These are phyloP conservation scores for Aspergillus udagawae DNA, from an alignment of 2,329 filamentous ascomycete species.

Conservation along the genomic window DNA sequence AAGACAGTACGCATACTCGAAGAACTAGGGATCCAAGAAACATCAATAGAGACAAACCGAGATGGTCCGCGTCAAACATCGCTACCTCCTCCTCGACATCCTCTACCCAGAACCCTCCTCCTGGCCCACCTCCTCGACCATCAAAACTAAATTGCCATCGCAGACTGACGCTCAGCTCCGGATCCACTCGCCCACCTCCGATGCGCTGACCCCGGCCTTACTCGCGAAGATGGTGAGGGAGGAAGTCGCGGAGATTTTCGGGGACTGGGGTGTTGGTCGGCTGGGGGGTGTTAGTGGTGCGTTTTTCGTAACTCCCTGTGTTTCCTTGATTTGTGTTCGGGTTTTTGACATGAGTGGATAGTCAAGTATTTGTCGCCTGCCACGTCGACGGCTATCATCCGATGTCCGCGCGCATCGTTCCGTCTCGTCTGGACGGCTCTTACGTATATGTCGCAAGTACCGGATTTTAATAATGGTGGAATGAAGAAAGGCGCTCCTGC, in stretches of 20 bases:
- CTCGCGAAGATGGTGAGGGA: constrained; percentile 68
- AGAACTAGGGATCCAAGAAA: neutral
- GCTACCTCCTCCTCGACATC: constrained; percentile 92
- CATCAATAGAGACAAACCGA: constrained; percentile 12
- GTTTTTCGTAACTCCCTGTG: constrained; percentile 10
- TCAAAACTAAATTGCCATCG: constrained; percentile 31
- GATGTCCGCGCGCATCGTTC: constrained; percentile 76
- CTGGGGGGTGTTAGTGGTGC: constrained; percentile 64
- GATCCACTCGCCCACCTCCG: constrained; percentile 74
- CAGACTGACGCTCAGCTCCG: constrained; percentile 56
- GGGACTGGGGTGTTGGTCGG: constrained; percentile 71
- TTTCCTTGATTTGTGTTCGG: neutral
- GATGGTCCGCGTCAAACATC: constrained; percentile 96
- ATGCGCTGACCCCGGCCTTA: constrained; percentile 62
- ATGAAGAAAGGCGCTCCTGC: constrained; percentile 11
- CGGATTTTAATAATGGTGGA: constrained; percentile 48
- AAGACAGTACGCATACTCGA: neutral
- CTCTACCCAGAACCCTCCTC: constrained; percentile 65
- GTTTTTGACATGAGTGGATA: constrained; percentile 30
- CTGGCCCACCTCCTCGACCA: constrained; percentile 33
- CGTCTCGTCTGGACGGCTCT: constrained; percentile 86
- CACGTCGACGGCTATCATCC: constrained; percentile 91
- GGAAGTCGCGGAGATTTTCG: constrained; percentile 70
- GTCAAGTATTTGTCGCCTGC: constrained; percentile 90
- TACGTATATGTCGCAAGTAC: constrained; percentile 71